A percentile compares a stretch with the other conserved stretches of the same genome.
phyloP scores from a whole-genome alignment of 1,284 basidiomycete genomes.

The Ceratobasidium sp. region DNA sequence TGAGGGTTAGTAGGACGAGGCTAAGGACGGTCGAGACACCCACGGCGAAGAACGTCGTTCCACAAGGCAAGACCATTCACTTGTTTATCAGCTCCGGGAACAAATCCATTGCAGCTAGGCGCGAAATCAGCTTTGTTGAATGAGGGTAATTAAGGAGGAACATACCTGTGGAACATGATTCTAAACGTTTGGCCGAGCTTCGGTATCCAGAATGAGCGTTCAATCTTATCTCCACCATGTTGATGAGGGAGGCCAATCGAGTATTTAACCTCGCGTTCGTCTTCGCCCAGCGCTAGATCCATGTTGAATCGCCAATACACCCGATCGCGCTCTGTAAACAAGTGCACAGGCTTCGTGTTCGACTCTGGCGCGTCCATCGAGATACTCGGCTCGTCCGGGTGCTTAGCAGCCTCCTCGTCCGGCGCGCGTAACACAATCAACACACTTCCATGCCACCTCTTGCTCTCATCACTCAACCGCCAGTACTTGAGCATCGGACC shows the following conservation, averaged over 20 bases:
- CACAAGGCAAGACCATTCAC: slow-evolving; percentile 40
- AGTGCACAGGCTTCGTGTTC: slow-evolving; percentile 24
- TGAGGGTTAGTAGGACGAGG: neutral
- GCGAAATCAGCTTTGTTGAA: neutral
- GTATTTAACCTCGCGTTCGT: slow-evolving; percentile 36
- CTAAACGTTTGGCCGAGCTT: slow-evolving; percentile 36
- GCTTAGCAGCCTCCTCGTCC: slow-evolving; percentile 7
- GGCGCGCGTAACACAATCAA: slow-evolving; percentile 40
- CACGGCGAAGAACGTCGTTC: slow-evolving; percentile 41
- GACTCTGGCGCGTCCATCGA: slow-evolving; percentile 31
- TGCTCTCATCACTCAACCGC: slow-evolving; percentile 35
- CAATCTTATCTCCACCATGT: slow-evolving; percentile 16
- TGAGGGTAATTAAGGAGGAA: neutral
- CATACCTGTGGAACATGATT: slow-evolving; percentile 42
- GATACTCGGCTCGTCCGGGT: slow-evolving; percentile 36
- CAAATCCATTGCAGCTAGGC: slow-evolving; percentile 41
- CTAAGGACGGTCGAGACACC: neutral
- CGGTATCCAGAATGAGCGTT: slow-evolving; percentile 39
- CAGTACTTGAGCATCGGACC: slow-evolving; percentile 42
- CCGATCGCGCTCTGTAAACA: slow-evolving; percentile 43
- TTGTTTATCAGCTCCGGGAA: slow-evolving; percentile 41
- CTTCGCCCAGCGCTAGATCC: slow-evolving; percentile 20
- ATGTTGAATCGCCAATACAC: slow-evolving; percentile 44
- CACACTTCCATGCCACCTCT: slow-evolving; percentile 37
- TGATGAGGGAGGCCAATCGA: slow-evolving; percentile 21